A percentile compares a stretch with the other conserved stretches of the same genome.
These are phyloP conservation scores for Cercospora sesami DNA, from an alignment of 2,329 filamentous ascomycete species.

Conservation along the genomic window DNA sequence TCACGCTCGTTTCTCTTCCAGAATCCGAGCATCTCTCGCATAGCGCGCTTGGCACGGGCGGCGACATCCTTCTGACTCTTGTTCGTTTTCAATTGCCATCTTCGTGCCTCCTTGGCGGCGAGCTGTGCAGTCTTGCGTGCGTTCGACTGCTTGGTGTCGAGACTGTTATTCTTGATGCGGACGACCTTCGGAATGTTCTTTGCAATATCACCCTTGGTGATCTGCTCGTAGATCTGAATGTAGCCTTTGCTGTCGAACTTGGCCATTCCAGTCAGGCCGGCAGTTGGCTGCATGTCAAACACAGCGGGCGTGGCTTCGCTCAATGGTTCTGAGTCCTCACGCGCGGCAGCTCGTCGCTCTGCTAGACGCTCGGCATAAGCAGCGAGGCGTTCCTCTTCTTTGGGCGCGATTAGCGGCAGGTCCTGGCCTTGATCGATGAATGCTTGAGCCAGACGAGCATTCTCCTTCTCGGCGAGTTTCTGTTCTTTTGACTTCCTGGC, in stretches of 20 bases:
- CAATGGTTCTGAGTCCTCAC: constrained; percentile 41
- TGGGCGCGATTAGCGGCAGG: constrained; percentile 61
- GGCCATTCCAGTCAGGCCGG: constrained; percentile 38
- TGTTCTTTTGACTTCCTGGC: constrained; percentile 85
- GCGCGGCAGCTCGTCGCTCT: constrained; percentile 27
- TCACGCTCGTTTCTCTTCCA: constrained; percentile 99
- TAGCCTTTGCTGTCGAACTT: constrained; percentile 60
- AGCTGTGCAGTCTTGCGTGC: constrained; percentile 96
- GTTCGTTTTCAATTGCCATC: constrained; percentile 97
- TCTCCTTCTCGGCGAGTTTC: constrained; percentile 68
- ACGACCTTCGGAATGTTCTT: constrained; percentile 90
- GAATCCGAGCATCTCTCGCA: constrained; percentile 99
- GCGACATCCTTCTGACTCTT: constrained; percentile 98
- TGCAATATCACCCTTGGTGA: constrained; percentile 83
- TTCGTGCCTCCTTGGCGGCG: constrained; percentile 92
- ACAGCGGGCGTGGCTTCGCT: constrained; percentile 59
- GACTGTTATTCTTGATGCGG: constrained; percentile 81
- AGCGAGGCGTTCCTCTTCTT: constrained; percentile 56
- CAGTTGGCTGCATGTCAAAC: constrained; percentile 35
- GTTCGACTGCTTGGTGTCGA: constrained; percentile 87
- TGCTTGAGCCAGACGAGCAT: constrained; percentile 83
- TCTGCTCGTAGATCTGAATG: constrained; percentile 95
- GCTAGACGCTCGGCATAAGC: constrained; percentile 31
- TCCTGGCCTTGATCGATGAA: constrained; percentile 78
- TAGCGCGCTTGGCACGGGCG: constrained; percentile 92